Evolutionary conservation across 306 rosid genomes (phyloP).

Genomic region (Casuarina equisetifolia): DNA sequence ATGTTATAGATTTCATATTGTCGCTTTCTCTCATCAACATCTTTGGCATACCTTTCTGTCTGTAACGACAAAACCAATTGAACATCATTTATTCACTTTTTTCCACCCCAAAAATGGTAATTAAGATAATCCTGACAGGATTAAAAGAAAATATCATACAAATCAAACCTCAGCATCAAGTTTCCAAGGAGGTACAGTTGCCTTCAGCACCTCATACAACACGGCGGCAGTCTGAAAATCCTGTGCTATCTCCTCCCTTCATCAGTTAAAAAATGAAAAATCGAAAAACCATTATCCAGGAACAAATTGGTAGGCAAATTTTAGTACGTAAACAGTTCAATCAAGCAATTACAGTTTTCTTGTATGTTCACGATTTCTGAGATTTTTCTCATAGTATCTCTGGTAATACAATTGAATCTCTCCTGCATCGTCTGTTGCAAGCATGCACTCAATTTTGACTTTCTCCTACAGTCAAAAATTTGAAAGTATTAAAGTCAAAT

Average conservation of each 20-base stretch:
- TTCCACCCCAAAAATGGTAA: slow-evolving; percentile 12
- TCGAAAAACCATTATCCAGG: slow-evolving; percentile 3
- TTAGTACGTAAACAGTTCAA: slow-evolving; percentile 23
- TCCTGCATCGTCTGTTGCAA: slow-evolving; percentile 44
- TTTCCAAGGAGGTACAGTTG: slow-evolving; percentile 36
- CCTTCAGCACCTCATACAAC: slow-evolving; percentile 73
- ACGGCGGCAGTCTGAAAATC: slow-evolving; percentile 76
- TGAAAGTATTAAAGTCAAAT: slow-evolving; percentile 4
- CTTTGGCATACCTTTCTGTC: slow-evolving; percentile 64
- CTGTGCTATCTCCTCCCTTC: slow-evolving; percentile 94
- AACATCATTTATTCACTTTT: slow-evolving; percentile 16
- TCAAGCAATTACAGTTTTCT: slow-evolving; percentile 77
- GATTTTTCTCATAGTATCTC: slow-evolving; percentile 53
- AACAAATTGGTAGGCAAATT: slow-evolving; percentile 23
- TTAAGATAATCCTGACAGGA: slow-evolving; percentile 21
- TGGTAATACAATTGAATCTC: slow-evolving; percentile 63
- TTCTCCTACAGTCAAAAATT: slow-evolving; percentile 63
- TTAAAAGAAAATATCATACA: slow-evolving; percentile 15
- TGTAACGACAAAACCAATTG: slow-evolving; percentile 34
- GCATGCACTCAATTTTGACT: slow-evolving; percentile 11
- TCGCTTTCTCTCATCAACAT: slow-evolving; percentile 61
- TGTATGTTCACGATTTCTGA: slow-evolving; percentile 61
- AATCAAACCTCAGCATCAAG: slow-evolving; percentile 60
- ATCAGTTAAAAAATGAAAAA: slow-evolving; percentile 31
- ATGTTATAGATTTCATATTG: slow-evolving; percentile 77